Percentiles rank a stretch among this genome's conserved stretches.
These are phyloP conservation scores for Barnettozyma populi DNA, from an alignment of 805 yeast genomes.

Conservation along the genomic window DNA sequence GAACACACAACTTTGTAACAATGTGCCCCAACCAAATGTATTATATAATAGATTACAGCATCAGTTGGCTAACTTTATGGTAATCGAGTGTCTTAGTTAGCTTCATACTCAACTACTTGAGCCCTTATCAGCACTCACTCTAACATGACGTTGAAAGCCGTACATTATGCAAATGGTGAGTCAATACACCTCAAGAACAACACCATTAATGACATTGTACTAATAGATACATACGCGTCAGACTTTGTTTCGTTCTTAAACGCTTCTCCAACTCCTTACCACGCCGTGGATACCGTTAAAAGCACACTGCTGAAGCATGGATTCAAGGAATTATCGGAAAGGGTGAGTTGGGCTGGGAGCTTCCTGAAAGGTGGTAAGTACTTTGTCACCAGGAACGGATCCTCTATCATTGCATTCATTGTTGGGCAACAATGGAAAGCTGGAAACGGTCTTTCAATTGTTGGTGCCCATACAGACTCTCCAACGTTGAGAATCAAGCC, in stretches of 20 bases:
- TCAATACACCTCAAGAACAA: background rate
- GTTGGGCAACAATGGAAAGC: constrained; percentile 68
- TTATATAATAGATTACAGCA: too few species aligned
- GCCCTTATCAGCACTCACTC: too few species aligned
- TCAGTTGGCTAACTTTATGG: too few species aligned
- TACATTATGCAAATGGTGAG: constrained; percentile 25
- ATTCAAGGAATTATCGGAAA: constrained; percentile 67
- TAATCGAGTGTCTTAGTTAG: too few species aligned
- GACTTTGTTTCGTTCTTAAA: constrained; percentile 77
- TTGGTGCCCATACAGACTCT: constrained; percentile 96
- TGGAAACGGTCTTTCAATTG: constrained; percentile 80
- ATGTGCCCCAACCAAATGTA: background rate
- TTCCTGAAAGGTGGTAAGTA: constrained; percentile 58
- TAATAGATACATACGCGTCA: constrained; percentile 15
- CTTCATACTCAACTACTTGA: too few species aligned
- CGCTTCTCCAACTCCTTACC: constrained; percentile 90
- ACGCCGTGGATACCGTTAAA: constrained; percentile 71
- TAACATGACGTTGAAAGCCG: constrained; percentile 16
- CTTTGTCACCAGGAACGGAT: constrained; percentile 83
- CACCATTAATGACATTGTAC: constrained; percentile 7
- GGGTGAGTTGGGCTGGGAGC: constrained; percentile 59
- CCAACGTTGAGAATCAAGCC: constrained; percentile 91
- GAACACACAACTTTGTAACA: background rate
- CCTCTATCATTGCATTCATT: constrained; percentile 82
- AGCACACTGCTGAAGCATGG: constrained; percentile 53